Base-by-base conservation (phyloP, 169 alveolate species). In the Amoebophrya sp. region DNA sequence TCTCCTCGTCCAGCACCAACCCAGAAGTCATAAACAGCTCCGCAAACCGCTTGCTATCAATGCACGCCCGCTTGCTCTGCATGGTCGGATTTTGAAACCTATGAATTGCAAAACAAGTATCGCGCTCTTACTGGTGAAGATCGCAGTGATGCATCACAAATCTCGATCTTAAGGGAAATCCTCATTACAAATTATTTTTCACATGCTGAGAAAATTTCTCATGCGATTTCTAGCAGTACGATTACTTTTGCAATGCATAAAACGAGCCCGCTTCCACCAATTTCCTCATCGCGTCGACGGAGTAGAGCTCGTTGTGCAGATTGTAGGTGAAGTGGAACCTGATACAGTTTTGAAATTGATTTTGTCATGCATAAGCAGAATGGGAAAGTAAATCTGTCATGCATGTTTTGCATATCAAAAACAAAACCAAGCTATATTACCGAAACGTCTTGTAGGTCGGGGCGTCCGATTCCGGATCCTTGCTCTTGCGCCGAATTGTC, bases 11-110 rank as follows among this genome's bases (percentile, higher is more conserved):
- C 35, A 66, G 29, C 83, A 66, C 83, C 10, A 66, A 25, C 1
- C 83, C 83, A 25, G 32, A 7, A 25, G 83, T n/a, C 32, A 12
- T 7, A 25, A 66, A 66, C 7, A 66, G 83, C 32, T 66, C 83
- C 35, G 83, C 83, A 25, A 66, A 66, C 18, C 32, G 12, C 18
- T 66, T 66, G 38, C 39, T 25, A 25, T 66, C 83, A 25, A 66
- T 25, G 83, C 83, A 66, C 32, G 1, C 35, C 10, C 83, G 83
- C 83, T 66, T 66, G 38, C 39, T 25, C 35, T 66, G 83, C 83
- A 66, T 66, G 83, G 83, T 66, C 10, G 83, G 83, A 25, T 66
- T 66, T 25, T 66, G 83, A 66, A 66, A n/a, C n/a, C n/a, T n/a
- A n/a, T n/a, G n/a, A n/a, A n/a, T n/a, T n/a, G n/a, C n/a, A n/a